Conservation (phyloP, 352 stramenopile species). For the Elongisporangium prolatum region DNA sequence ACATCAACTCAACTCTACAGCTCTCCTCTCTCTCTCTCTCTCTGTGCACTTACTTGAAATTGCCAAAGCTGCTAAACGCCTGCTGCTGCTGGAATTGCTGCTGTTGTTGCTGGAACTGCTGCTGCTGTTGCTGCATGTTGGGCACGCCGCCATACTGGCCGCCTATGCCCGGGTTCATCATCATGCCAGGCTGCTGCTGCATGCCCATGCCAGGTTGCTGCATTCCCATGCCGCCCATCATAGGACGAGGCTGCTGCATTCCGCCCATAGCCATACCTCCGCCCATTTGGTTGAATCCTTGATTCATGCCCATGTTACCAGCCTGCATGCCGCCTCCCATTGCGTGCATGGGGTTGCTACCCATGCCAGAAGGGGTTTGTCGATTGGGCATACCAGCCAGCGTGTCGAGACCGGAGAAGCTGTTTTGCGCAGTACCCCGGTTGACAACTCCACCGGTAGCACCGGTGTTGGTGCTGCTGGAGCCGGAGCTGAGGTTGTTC, state of each 20-base stretch:
- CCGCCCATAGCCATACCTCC: conserved; percentile 17
- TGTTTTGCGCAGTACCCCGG: conserved; percentile 45
- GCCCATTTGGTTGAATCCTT: conserved; percentile 20
- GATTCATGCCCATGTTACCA: conserved; percentile 25
- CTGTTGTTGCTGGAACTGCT: conserved; percentile 40
- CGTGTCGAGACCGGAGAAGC: conserved; percentile 79
- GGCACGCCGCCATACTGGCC: conserved; percentile 32
- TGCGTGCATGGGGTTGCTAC: conserved; percentile 1
- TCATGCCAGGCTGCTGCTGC: conserved; percentile 43
- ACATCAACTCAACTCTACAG: no score
- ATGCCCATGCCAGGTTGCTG: conserved; percentile 14
- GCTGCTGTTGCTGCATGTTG: conserved; percentile 41
- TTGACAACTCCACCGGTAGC: conserved; percentile 21
- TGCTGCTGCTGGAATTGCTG: conserved; percentile 56
- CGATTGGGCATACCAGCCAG: conserved; percentile 65
- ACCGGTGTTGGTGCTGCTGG: conserved; percentile 8
- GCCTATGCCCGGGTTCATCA: conserved; percentile 46
- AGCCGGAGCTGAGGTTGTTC: conserved; percentile 52
- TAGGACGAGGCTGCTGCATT: conserved; percentile 25
- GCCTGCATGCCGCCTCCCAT: conserved; percentile 7
- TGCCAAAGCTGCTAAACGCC: conserved; percentile 54
- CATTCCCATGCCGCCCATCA: conserved; percentile 30
- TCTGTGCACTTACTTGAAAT: conserved; percentile 12
- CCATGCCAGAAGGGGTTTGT: conserved; percentile 48
- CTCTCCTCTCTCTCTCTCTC: no score